These are phyloP conservation scores for Usnea hakonensis DNA, from an alignment of 495 filamentous ascomycete species.

Conservation along the genomic window DNA sequence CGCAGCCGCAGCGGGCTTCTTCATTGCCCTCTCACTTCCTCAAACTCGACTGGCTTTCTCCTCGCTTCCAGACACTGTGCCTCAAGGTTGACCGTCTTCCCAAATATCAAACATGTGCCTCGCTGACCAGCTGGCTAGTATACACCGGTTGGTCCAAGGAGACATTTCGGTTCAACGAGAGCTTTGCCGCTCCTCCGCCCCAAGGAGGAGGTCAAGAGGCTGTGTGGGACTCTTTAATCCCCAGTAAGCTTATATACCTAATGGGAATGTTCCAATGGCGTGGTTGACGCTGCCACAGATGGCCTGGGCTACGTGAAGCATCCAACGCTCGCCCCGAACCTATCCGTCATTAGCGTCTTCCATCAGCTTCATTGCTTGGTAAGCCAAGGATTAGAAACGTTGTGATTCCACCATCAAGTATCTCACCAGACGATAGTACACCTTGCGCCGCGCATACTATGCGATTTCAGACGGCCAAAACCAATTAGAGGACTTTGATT, in stretches of 20 bases:
- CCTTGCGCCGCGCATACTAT: slow-evolving; percentile 22
- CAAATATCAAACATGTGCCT: not conserved
- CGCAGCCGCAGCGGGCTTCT: not conserved
- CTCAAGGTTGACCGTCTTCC: not conserved
- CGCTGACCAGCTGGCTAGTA: not conserved
- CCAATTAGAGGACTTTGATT: slow-evolving; percentile 21
- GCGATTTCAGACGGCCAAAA: slow-evolving; percentile 5
- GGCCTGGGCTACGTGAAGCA: slow-evolving; percentile 23
- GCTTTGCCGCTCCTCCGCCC: slow-evolving; percentile 9
- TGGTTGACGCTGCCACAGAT: slow-evolving; percentile 9
- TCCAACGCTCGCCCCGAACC: not conserved
- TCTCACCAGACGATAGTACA: slow-evolving; percentile 14
- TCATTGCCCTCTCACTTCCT: not conserved
- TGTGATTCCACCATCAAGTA: not conserved
- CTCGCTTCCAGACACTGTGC: not conserved
- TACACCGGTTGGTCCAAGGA: not conserved
- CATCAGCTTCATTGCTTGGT: slow-evolving; percentile 25
- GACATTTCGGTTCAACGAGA: slow-evolving; percentile 6
- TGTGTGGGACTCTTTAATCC: slow-evolving; percentile 24
- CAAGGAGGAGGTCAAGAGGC: slow-evolving; percentile 15
- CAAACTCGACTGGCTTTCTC: not conserved
- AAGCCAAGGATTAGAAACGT: not conserved
- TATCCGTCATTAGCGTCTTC: slow-evolving; percentile 21
- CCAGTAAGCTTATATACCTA: slow-evolving; percentile 15
- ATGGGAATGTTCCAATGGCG: not conserved